Evolutionary conservation across 176 grass and related monocot genomes (phyloP).

Genomic region (Rhynchospora pubera): DNA sequence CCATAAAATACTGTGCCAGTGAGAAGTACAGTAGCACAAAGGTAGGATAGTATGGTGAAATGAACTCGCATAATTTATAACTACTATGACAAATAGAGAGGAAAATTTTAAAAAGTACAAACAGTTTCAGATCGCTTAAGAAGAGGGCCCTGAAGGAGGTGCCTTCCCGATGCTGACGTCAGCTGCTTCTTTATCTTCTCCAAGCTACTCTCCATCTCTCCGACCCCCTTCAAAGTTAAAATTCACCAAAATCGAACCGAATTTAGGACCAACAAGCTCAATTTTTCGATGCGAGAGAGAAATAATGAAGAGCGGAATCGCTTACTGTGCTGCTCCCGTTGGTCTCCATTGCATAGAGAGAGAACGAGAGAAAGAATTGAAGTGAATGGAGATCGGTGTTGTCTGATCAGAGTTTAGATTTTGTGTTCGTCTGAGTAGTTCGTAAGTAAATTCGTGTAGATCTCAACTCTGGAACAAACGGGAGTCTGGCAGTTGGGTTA

Average conservation of each 20-base stretch:
- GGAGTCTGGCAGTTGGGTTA: background rate
- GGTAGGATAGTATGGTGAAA: background rate
- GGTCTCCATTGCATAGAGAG: constrained; percentile 36
- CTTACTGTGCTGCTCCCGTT: constrained; percentile 49
- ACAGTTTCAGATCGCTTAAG: constrained; percentile 78
- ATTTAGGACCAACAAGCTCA: constrained; percentile 6
- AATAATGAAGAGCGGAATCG: background rate
- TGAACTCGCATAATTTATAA: background rate
- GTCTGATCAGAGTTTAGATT: constrained; percentile 9
- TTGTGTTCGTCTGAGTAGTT: background rate
- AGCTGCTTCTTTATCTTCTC: constrained; percentile 77
- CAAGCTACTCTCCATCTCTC: constrained; percentile 74
- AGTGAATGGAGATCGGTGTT: background rate
- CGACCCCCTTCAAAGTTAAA: constrained; percentile 32
- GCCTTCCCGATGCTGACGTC: constrained; percentile 49
- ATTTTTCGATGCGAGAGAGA: background rate
- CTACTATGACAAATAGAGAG: background rate
- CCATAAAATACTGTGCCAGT: background rate
- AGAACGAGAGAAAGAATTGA: constrained; percentile 6
- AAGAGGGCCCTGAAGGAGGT: constrained; percentile 84
- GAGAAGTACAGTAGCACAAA: background rate
- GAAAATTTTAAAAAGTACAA: background rate
- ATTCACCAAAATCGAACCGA: background rate
- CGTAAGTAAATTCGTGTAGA: background rate
- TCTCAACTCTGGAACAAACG: background rate